Conservation (phyloP, 2,329 filamentous ascomycete species). For the Cercospora sojina region DNA sequence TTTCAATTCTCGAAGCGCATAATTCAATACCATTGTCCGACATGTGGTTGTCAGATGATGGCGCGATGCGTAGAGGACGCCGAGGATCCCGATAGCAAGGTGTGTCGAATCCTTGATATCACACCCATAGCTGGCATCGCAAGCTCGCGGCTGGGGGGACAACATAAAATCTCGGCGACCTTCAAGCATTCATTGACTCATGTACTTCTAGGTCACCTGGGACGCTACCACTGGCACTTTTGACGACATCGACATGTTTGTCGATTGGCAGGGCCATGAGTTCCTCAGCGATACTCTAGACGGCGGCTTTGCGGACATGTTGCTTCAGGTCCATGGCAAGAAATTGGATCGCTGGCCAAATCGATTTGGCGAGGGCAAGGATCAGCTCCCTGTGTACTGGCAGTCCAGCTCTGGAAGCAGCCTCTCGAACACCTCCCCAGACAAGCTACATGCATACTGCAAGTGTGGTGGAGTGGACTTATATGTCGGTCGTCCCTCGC, state of each 20-base stretch:
- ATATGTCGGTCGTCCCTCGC: conserved; percentile 56
- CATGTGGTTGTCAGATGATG: conserved; percentile 49
- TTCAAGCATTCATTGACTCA: neutral
- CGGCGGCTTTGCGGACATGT: conserved; percentile 41
- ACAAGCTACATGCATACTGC: conserved; percentile 49
- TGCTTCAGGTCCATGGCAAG: conserved; percentile 32
- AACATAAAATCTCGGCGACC: neutral
- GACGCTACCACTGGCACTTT: conserved; percentile 36
- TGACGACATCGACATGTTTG: conserved; percentile 33
- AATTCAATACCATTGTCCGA: conserved; percentile 50
- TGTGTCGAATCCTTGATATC: neutral
- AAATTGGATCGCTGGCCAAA: conserved; percentile 33
- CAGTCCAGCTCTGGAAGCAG: conserved; percentile 14
- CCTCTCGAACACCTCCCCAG: neutral
- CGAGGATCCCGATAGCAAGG: conserved; percentile 23
- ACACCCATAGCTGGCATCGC: neutral
- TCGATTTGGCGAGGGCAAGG: conserved; percentile 16
- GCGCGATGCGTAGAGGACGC: conserved; percentile 22
- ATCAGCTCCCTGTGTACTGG: conserved; percentile 31
- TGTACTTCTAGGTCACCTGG: conserved; percentile 23
- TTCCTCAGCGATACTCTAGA: conserved; percentile 39
- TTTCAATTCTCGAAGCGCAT: conserved; percentile 48
- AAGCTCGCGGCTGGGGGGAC: neutral
- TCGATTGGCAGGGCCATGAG: conserved; percentile 38
- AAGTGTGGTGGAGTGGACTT: conserved; percentile 59